Evolutionary conservation across 495 filamentous ascomycete species (phyloP), one percentile per base, ranked within the genome.

Genomic region (Chaetomium fimeti): DNA sequence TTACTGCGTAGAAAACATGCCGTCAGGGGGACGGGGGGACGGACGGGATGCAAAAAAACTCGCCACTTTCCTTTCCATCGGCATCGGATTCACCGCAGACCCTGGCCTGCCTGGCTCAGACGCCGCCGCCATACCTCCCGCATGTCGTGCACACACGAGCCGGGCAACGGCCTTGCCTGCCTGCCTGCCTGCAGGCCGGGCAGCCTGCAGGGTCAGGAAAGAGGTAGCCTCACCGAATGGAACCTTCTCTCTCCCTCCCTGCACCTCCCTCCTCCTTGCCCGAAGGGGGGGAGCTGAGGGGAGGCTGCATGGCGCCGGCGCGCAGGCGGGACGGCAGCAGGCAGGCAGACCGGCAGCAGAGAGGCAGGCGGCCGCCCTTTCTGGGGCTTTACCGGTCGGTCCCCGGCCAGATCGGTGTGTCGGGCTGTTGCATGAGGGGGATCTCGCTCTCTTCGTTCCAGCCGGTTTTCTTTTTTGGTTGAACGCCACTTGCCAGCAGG

Each of bases 341-440:
- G 13, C 40, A 43, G 38, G 16, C 16, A 43, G 16, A 5, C 13
- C 3, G 13, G 40, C 40, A 43, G 18, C 18, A 20, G 16, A 49
- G 45, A 49, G 20, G n/a, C 40, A 18, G 40, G 13, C 40, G 40
- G 45, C 45, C n/a, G 16, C n/a, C 45, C 15, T 15, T 16, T 43
- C 40, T 18, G 40, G 4, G 9, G n/a, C n/a, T 11, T 47, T 9
- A 47, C 48, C 48, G 48, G 48, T 29, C 49, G 49, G 49, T 29
- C 49, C 13, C 49, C 49, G 11, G 18, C 52, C 25, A 45, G 24
- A 59, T 45, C 55, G 38, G 57, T 11, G 42, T 25, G 57, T 29
- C 57, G 57, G 57, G 24, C 20, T 59, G 57, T 32, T 59, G 57
- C 57, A 59, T 20, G 18, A 20, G 38, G 32, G 40, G 5, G 56